A percentile compares a stretch with the other conserved stretches of the same genome.
phyloP scores from a whole-genome alignment of 805 yeast genomes.

The Candida ponderosae region DNA sequence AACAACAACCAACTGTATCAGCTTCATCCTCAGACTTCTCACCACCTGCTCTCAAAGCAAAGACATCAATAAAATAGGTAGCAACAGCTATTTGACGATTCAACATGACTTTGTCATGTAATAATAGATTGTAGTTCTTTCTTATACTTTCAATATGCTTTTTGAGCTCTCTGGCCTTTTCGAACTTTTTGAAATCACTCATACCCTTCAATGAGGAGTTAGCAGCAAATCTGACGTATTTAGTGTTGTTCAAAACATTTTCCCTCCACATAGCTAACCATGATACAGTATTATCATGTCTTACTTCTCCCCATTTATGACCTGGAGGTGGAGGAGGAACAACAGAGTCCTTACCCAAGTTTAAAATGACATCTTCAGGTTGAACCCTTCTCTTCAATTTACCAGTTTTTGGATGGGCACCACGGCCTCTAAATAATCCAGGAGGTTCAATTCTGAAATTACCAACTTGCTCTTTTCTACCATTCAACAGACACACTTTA shows the following conservation, averaged over 20 bases:
- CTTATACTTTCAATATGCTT: constrained; percentile 66
- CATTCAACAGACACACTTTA: constrained; percentile 75
- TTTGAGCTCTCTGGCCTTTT: constrained; percentile 83
- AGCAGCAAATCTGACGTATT: constrained; percentile 88
- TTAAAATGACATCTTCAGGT: constrained; percentile 86
- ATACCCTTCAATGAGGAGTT: constrained; percentile 86
- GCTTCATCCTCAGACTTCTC: constrained; percentile 97
- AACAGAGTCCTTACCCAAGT: constrained; percentile 62
- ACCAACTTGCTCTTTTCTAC: constrained; percentile 87
- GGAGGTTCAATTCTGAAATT: constrained; percentile 96
- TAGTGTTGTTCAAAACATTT: constrained; percentile 73
- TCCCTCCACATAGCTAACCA: constrained; percentile 99
- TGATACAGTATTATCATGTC: constrained; percentile 82
- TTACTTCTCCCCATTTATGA: constrained; percentile 83
- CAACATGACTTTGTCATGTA: constrained; percentile 71
- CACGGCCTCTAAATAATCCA: constrained; percentile 91
- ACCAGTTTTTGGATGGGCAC: constrained; percentile 95
- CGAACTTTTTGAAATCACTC: constrained; percentile 86
- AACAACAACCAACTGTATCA: constrained; percentile 97
- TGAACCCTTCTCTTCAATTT: constrained; percentile 75
- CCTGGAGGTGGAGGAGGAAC: constrained; percentile 84
- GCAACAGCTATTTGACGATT: constrained; percentile 93
- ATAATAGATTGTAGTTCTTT: constrained; percentile 58
- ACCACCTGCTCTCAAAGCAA: constrained; percentile 97
- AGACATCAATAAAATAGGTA: constrained; percentile 82